phyloP scores from a whole-genome alignment of 306 rosid species.

The Fragaria nilgerrensis region DNA sequence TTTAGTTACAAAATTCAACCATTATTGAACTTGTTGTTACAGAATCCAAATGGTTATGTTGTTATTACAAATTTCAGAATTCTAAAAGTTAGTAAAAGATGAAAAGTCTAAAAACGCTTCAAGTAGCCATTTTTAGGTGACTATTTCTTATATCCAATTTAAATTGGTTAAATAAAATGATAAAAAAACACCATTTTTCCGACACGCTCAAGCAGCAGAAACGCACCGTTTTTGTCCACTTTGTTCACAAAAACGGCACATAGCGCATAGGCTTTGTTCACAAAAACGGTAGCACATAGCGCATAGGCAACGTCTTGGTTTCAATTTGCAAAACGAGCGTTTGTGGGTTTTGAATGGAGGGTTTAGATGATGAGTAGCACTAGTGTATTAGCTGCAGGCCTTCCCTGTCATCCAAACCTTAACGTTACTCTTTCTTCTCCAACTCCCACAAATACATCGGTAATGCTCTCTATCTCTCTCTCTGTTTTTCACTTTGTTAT shows the following conservation, averaged over 20 bases:
- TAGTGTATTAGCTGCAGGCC: constrained; percentile 16
- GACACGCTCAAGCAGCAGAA: neutral
- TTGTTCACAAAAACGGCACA: neutral
- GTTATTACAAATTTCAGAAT: too few species aligned
- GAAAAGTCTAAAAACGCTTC: too few species aligned
- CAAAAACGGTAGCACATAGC: neutral
- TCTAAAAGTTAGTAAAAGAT: too few species aligned
- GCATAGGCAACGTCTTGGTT: neutral
- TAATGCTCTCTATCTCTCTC: constrained; percentile 4
- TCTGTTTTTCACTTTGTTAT: neutral
- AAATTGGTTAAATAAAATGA: too few species aligned
- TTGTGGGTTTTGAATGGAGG: neutral
- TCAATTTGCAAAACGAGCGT: neutral
- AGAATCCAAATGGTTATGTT: too few species aligned
- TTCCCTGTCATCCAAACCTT: constrained; percentile 31
- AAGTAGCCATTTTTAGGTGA: too few species aligned
- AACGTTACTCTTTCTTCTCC: constrained; percentile 30
- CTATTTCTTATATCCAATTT: too few species aligned
- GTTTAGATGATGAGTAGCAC: constrained; percentile 36
- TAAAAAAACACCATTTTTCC: too few species aligned
- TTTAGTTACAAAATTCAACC: too few species aligned
- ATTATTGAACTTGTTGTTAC: too few species aligned
- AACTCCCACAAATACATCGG: constrained; percentile 20
- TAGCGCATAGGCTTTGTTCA: neutral
- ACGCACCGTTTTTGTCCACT: neutral